Base-by-base conservation (phyloP, 2,329 filamentous ascomycete species). In the Rachicladosporium sp. region DNA sequence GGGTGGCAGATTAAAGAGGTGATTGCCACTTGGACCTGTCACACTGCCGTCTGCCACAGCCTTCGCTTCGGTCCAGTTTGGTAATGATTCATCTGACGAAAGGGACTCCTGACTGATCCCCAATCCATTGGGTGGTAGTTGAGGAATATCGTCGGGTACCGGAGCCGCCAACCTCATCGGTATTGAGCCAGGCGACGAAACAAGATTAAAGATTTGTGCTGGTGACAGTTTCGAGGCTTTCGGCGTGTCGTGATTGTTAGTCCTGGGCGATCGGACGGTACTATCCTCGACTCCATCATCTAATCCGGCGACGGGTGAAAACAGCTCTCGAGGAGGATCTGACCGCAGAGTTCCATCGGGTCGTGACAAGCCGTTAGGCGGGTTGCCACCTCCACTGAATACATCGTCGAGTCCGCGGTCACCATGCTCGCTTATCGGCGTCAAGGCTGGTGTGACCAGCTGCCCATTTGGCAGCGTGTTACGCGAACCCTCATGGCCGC, bases 171-270 rank as follows among this genome's bases (percentile, higher is more conserved):
- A 53, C 21, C 67, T 65, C 30, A 71, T 52, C 3, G 71, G 69
- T n/a, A 75, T 61, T 32, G 69, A 74, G 10, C 70, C 62, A 6
- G 71, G 69, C 9, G 71, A 71, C 10, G 65, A 61, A 4, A 70
- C 72, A 32, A 76, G 63, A 33, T 73, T 70, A 32, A 71, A 64
- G 2, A 76, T 69, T 52, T 74, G 66, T 31, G 64, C 64, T 2
- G 68, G 66, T 3, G 72, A 74, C 23, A 76, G 57, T 48, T 72
- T 76, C 42, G 71, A 54, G 3, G 68, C 53, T 44, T 60, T 38
- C 9, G 40, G 31, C 21, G 40, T 42, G 2, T 42, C 40, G 30
- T 33, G 33, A 11, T 19, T 35, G 37, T 42, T 45, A 31, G 42
- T 40, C 31, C 37, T 31, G 11, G 37, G 41, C 7, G 36, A 36